Base-by-base conservation (phyloP, 2,329 filamentous ascomycete genomes). In the Colletotrichum costaricense region DNA sequence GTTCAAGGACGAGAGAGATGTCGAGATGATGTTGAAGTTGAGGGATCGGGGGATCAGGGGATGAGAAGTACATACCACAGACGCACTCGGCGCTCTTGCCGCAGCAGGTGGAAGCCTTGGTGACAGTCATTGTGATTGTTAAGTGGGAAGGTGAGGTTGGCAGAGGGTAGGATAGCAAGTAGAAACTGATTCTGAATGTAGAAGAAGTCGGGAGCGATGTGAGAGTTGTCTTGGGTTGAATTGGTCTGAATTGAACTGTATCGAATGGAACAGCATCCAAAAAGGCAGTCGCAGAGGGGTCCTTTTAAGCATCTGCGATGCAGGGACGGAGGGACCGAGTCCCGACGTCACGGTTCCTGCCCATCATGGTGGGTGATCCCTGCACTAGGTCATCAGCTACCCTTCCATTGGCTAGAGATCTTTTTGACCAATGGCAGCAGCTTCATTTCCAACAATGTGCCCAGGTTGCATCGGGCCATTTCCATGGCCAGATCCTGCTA, bases 61-160 rank as follows among this genome's bases (percentile, higher is more conserved):
- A 55, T 26, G 16, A 28, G 63, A 73, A 64, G 52, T 67, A 84
- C 88, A 77, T 87, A 90, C 89, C 89, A 81, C 89, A 91, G 78
- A 89, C 83, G 78, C 89, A 91, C 76, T 86, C 85, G 65, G 82
- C 79, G 76, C 84, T 80, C 81, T 88, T 87, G 81, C 86, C 86
- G 82, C 89, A 90, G 87, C 89, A 91, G 77, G 87, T 90, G 69
- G 86, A 83, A 49, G 84, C 78, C 77, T 83, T 83, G 78, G 79
- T 75, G 78, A 78, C 75, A 38, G 80, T 78, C 81, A 84, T 84
- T 77, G 63, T 81, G 77, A 62, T 26, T 67, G 55, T 75, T 65
- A 55, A 3, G 14, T 16, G 28, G 58, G 57, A 60, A 49, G 22
- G 24, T 30, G 33, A 52, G 14, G 71, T 33, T 60, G 42, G 22